Percentiles rank a stretch among this genome's conserved stretches.
Conservation (phyloP, 805 yeast genomes). For the Cyberlindnera maclurae region DNA sequence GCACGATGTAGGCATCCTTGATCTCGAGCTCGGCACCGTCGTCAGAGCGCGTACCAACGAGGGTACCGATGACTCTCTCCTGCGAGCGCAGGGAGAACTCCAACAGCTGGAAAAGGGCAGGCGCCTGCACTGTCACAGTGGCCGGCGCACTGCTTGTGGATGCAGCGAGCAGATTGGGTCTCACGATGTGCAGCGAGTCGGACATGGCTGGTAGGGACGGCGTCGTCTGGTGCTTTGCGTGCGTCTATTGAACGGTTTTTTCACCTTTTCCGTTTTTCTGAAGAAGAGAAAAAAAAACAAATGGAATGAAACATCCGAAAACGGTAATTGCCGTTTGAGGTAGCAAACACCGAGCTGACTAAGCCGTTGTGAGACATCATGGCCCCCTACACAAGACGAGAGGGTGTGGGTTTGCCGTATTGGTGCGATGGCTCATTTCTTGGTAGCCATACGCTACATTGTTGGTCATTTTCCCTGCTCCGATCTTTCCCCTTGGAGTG, state of each 20-base stretch:
- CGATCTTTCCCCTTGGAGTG: too few species aligned
- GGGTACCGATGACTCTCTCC: conserved; percentile 71
- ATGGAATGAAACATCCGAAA: background rate
- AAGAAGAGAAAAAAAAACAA: background rate
- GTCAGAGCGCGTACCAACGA: conserved; percentile 75
- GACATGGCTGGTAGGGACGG: conserved; percentile 15
- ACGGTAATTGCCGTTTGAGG: background rate
- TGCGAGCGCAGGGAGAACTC: conserved; percentile 60
- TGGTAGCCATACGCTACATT: too few species aligned
- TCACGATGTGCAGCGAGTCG: conserved; percentile 20
- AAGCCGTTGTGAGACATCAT: too few species aligned
- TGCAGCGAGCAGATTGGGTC: conserved; percentile 21
- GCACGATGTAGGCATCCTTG: conserved; percentile 73
- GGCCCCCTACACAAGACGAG: too few species aligned
- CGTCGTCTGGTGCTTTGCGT: background rate
- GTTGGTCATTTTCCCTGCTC: too few species aligned
- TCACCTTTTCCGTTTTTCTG: background rate
- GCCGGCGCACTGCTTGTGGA: conserved; percentile 35
- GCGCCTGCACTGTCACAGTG: conserved; percentile 51
- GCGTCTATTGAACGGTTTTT: background rate
- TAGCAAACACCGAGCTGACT: too few species aligned
- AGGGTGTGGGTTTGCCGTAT: too few species aligned
- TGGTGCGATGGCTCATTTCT: too few species aligned
- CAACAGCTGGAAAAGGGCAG: conserved; percentile 69
- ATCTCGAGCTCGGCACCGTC: conserved; percentile 73